A percentile compares a stretch with the other conserved stretches of the same genome.
phyloP scores from a whole-genome alignment of 352 stramenopile species.

The Phytophthora citricola region DNA sequence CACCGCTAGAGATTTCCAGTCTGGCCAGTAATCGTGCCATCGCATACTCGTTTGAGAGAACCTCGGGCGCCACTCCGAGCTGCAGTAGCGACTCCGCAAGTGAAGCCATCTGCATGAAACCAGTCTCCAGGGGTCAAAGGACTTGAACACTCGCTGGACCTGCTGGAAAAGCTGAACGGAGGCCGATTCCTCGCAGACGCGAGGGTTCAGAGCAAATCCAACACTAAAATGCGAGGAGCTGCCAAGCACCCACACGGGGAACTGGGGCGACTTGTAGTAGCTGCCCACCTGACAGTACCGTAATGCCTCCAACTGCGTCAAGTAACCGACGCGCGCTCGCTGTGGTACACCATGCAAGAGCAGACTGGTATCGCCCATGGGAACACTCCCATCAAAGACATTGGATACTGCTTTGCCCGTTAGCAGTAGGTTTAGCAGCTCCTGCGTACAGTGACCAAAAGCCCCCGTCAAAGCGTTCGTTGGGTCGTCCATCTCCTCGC shows the following conservation, averaged over 20 bases:
- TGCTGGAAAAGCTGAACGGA: slow-evolving; percentile 85
- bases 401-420: slow-evolving; percentile 82
- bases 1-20: slow-evolving; percentile 70
- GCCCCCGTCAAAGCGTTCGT: slow-evolving; percentile 62
- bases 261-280: slow-evolving; percentile 90
- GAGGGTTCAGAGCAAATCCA: slow-evolving; percentile 72
- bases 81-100: slow-evolving; percentile 71
- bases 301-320: slow-evolving; percentile 91
- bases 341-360: slow-evolving; percentile 65
- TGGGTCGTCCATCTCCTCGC: slow-evolving; percentile 80
- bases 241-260: slow-evolving; percentile 92
- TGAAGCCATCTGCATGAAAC: slow-evolving; percentile 79
- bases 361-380: slow-evolving; percentile 80
- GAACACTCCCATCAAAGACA: slow-evolving; percentile 83
- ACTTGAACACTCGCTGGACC: slow-evolving; percentile 91
- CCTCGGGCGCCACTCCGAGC: slow-evolving; percentile 62
- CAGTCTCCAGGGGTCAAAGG: slow-evolving; percentile 88
- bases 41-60: slow-evolving; percentile 64
- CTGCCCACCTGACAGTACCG: slow-evolving; percentile 92
- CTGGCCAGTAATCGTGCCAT: slow-evolving; percentile 66
- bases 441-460: slow-evolving; percentile 86
- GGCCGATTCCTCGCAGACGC: slow-evolving; percentile 66
- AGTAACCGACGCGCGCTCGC: slow-evolving; percentile 78
- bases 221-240: slow-evolving; percentile 93
- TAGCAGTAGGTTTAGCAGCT: slow-evolving; percentile 88